phyloP scores from a whole-genome alignment of 257 asterid species.

The Plantago elongata region DNA sequence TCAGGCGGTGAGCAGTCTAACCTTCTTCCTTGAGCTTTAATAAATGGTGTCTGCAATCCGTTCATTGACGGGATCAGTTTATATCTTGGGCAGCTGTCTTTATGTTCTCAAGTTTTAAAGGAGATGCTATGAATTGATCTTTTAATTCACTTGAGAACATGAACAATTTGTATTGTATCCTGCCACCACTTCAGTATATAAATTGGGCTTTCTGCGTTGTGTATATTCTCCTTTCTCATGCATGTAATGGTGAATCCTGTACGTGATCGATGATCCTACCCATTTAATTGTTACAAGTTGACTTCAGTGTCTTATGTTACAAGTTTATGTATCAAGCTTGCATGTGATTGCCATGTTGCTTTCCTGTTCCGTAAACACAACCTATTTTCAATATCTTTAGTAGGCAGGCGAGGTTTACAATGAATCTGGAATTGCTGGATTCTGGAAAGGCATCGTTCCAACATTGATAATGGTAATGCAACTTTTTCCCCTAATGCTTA shows the following conservation, averaged over 20 bases:
- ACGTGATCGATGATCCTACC: too few relatives aligned
- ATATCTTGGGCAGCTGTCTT: not conserved
- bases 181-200: too few relatives aligned
- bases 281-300: too few relatives aligned
- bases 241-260: too few relatives aligned
- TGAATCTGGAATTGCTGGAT: constrained; percentile 83
- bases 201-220: too few relatives aligned
- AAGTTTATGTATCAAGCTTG: not conserved
- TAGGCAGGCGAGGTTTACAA: constrained; percentile 77
- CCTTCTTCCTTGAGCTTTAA: constrained; percentile 21
- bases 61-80: constrained; percentile 7
- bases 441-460: constrained; percentile 91
- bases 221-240: too few relatives aligned
- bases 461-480: constrained; percentile 69
- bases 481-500: constrained; percentile 10
- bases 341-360: not conserved
- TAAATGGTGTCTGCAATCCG: not conserved
- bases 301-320: not conserved
- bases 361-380: constrained; percentile 18
- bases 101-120: not conserved
- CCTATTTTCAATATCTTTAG: constrained; percentile 36
- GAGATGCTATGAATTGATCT: not conserved
- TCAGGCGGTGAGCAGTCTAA: constrained; percentile 64
- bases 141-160: too few relatives aligned
- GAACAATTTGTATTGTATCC: too few relatives aligned